Base-by-base conservation (phyloP, 2,329 filamentous ascomycete species). In the Cladophialophora psammophila region DNA sequence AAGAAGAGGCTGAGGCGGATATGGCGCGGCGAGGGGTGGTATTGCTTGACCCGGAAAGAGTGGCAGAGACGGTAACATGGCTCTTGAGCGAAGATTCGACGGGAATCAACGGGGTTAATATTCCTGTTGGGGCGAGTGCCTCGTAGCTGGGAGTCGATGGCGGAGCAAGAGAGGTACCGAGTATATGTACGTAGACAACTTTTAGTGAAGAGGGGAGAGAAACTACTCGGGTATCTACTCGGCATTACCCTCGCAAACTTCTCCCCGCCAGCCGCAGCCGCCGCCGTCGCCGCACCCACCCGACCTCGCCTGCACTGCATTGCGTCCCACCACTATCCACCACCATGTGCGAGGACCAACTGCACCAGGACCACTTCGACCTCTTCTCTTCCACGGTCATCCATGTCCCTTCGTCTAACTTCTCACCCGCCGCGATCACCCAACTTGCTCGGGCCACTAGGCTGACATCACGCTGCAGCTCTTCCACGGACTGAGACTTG, bases 401-500 rank as follows among this genome's bases (percentile, higher is more conserved):
- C 45, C 45, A 26, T 50, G 18, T 20, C 20, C 5, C 18, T 4
- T 45, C 40, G 40, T 9, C 12, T 50, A 50, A 18, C 40, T 45
- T 26, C 26, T 26, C 26, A 26, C 3, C 26, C 26, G 3, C 26
- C 26, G 45, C 45, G 1, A 50, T 26, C 26, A 26, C 20, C 60
- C 20, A 48, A 13, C 26, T 56, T 55, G 13, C 26, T 26, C 34
- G 18, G n/a, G 26, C 26, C 26, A 26, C 26, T 26, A 26, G 26
- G 10, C 48, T 65, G 63, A 65, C 63, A 62, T 65, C 63, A 65
- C 40, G 7, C 26, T 57, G 63, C 63, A 65, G 63, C 58, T 38
- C 10, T 5, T 56, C 63, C 38, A 56, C 63, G 52, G 40, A 52
- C 63, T 62, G 36, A 34, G 36, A 35, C 42, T 26, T n/a, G 34